Base-by-base conservation (phyloP, 2,329 filamentous ascomycete genomes). In the Rugonectria rugulosa region DNA sequence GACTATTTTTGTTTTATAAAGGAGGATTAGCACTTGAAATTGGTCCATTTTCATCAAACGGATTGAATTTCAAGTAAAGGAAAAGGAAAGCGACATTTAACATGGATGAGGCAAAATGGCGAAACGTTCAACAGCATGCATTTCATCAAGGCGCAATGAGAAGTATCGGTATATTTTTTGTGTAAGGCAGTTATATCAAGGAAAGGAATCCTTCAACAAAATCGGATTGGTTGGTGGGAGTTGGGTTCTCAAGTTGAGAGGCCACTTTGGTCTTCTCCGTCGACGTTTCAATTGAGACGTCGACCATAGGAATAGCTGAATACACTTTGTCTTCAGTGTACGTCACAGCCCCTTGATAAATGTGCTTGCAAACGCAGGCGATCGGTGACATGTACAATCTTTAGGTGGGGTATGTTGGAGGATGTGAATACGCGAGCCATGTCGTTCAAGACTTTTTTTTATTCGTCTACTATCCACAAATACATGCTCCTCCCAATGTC, bases 61-160 rank as follows among this genome's bases (percentile, higher is more conserved):
- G 53, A 49, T n/a, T 19, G 27, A n/a, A 11, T 15, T 24, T 32
- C 37, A 20, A 19, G 31, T 37, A 38, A 46, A 14, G 31, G 42
- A 36, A 44, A 37, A 56, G 40, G 32, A 43, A 34, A 24, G 50
- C 49, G 52, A 53, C 62, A 68, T 68, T 68, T 68, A 68, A 68
- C 66, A 68, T 68, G 64, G 62, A 68, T 68, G 66, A 68, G 64
- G 65, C 65, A 68, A 65, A n/a, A 68, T 54, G 66, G 63, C 62
- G 66, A 68, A 66, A 64, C 64, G 65, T 68, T 68, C 66, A 68
- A 68, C 66, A 68, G 64, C 66, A 68, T 68, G 66, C 66, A 68
- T 68, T 68, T 68, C 66, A 68, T 64, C 66, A 66, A 49, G 66
- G 66, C 66, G 66, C 62, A 68, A 66, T 64, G 61, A 60, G 53